Evolutionary conservation across 1,284 basidiomycete genomes (phyloP), one percentile per base, ranked within the genome.

Genomic region (Earliella scabrosa): DNA sequence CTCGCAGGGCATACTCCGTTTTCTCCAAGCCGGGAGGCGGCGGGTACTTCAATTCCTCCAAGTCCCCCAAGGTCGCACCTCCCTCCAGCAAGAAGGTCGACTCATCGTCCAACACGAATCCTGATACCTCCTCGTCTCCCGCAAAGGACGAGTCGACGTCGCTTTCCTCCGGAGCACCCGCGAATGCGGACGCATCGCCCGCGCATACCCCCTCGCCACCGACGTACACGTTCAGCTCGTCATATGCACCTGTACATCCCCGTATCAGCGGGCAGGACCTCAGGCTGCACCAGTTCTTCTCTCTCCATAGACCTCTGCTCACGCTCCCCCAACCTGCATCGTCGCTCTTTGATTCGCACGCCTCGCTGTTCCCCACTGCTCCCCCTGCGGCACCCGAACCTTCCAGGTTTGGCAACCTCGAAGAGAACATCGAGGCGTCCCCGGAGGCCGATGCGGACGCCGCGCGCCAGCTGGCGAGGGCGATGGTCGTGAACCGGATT

Each of bases 11-110:
- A 16, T 92, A 90, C 66, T 92, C 88, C 3, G 87, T 88, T 64
- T 92, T 90, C 73, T 91, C 88, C 13, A 89, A 89, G 64, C 77
- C 87, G 2, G 88, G 88, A 2, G 86, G 88, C 16, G 88, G 89
- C 21, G 79, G 88, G 26, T 87, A 86, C 67, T 88, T 90, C 70
- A 86, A 87, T 59, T 82, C 88, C 6, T 74, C 87, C 13, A 91
- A 90, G 70, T 75, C 85, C 26, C 67, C 66, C 43, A 69, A 69
- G 60, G 63, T 67, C 34, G 64, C 58, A 43, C 57, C 63, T 13
- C 50, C 66, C 43, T 60, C 60, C 14, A 50, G 39, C 63, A 68
- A 71, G 56, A 68, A 70, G 55, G 63, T 66, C 54, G 66, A 69
- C 60, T 54, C 59, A 48, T 56, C 65, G 26, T 60, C 65, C 46